These are phyloP conservation scores for Pulveroboletus sp. DNA, from an alignment of 768 basidiomycete species.

Conservation along the genomic window DNA sequence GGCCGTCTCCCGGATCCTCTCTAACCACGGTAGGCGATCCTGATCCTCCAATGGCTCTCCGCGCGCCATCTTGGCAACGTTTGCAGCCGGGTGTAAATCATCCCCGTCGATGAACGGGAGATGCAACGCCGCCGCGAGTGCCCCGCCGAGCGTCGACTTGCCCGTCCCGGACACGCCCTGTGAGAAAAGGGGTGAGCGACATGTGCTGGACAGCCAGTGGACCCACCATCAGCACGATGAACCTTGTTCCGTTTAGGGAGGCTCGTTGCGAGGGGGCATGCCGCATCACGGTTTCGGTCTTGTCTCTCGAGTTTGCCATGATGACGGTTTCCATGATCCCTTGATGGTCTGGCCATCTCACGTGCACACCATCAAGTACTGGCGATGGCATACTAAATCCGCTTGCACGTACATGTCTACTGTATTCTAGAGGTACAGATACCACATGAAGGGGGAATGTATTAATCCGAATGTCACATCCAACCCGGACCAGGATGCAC, in stretches of 20 bases:
- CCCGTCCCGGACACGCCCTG: constrained; percentile 77
- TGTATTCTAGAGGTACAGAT: background rate
- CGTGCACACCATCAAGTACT: too few species aligned
- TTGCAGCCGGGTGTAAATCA: constrained; percentile 75
- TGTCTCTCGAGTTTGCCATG: background rate
- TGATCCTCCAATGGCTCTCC: constrained; percentile 76
- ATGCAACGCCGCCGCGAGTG: constrained; percentile 56
- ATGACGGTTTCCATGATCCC: background rate
- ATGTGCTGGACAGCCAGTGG: too few species aligned
- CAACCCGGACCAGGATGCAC: background rate
- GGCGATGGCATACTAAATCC: too few species aligned
- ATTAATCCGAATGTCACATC: background rate
- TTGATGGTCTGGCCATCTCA: too few species aligned
- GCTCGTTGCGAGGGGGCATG: background rate
- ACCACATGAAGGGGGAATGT: background rate
- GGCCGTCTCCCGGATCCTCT: constrained; percentile 63
- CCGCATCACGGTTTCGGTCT: background rate
- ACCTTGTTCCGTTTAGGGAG: constrained; percentile 14
- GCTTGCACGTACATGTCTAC: background rate
- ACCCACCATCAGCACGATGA: constrained; percentile 54
- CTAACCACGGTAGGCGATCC: constrained; percentile 87
- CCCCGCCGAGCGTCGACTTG: constrained; percentile 66
- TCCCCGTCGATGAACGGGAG: constrained; percentile 89
- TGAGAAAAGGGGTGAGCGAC: background rate
- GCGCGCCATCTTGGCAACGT: constrained; percentile 84